Percentiles rank a stretch among this genome's conserved stretches.
Evolutionary conservation across 371 early-diverging fungal species (phyloP).

Genomic region (Lichtheimia ramosa): DNA sequence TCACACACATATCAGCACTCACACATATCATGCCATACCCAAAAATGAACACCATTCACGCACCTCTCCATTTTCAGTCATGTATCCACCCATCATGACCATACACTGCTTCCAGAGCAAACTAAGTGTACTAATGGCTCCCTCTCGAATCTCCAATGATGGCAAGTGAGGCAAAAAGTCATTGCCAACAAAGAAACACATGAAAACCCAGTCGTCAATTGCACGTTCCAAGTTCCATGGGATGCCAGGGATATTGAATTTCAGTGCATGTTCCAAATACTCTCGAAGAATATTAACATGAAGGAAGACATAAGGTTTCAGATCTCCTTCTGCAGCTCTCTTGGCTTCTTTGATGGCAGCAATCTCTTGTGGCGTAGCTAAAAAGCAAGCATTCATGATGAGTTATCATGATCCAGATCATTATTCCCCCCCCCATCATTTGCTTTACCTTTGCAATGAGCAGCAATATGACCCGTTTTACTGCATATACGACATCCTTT

Average conservation of each 20-base stretch:
- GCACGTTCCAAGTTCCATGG: slow-evolving; percentile 89
- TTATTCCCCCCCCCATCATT: not conserved
- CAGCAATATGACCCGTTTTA: slow-evolving; percentile 79
- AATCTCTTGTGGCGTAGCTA: slow-evolving; percentile 49
- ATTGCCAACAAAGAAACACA: slow-evolving; percentile 99
- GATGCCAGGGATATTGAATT: slow-evolving; percentile 63
- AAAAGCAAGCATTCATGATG: slow-evolving; percentile 1
- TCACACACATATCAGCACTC: not conserved
- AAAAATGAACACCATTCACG: slow-evolving; percentile 1
- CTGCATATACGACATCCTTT: slow-evolving; percentile 79
- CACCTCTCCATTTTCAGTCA: slow-evolving; percentile 82
- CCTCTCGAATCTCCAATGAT: slow-evolving; percentile 96
- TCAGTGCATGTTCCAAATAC: slow-evolving; percentile 87
- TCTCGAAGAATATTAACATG: slow-evolving; percentile 90
- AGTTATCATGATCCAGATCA: not conserved
- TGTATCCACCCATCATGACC: slow-evolving; percentile 78
- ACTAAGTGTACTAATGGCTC: slow-evolving; percentile 92
- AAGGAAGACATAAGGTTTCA: slow-evolving; percentile 89
- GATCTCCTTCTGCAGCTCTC: slow-evolving; percentile 59
- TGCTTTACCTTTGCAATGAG: slow-evolving; percentile 71
- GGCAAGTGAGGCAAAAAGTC: slow-evolving; percentile 99
- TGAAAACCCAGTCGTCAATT: slow-evolving; percentile 98
- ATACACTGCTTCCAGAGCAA: slow-evolving; percentile 84
- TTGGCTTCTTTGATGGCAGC: slow-evolving; percentile 19
- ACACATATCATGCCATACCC: not conserved